Percentiles rank a stretch among this genome's conserved stretches.
phyloP scores from a whole-genome alignment of 2,329 filamentous ascomycete genomes.

The Aspergillus fumigatiaffinis region DNA sequence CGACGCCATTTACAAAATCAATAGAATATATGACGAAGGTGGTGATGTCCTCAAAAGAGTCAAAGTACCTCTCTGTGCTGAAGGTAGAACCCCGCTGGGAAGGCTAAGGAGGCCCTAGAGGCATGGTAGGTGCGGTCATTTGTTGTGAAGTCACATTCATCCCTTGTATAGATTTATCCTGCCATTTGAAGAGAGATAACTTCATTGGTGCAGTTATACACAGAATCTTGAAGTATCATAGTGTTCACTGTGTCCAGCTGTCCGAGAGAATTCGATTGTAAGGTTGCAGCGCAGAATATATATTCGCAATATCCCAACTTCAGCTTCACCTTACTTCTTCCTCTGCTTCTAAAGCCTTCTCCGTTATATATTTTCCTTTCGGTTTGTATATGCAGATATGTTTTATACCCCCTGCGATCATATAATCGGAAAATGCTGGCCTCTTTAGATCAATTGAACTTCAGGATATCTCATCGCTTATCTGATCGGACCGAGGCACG shows the following conservation, averaged over 20 bases:
- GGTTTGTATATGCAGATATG: not conserved
- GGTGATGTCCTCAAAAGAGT: too few species aligned
- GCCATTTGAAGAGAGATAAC: not conserved
- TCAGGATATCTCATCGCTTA: not conserved
- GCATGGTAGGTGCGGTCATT: not conserved
- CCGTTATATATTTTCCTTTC: not conserved
- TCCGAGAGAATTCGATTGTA: not conserved
- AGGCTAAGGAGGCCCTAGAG: not conserved
- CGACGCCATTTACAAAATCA: too few species aligned
- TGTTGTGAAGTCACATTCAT: not conserved
- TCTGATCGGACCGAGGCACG: slow-evolving; percentile 13
- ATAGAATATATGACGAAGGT: not conserved
- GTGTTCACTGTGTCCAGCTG: not conserved
- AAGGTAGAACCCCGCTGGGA: not conserved
- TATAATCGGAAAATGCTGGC: not conserved
- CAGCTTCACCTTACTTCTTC: not conserved
- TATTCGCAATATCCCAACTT: not conserved
- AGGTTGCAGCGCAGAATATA: not conserved
- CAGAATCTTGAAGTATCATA: not conserved
- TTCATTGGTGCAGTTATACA: not conserved
- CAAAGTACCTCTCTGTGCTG: not conserved
- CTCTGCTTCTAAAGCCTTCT: not conserved
- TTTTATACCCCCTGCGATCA: not conserved
- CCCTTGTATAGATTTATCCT: not conserved
- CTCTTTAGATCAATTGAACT: not conserved